Percentiles rank a stretch among this genome's conserved stretches.
Evolutionary conservation across 1,284 basidiomycete species (phyloP).

Genomic region (Microstroma glucosiphilum): DNA sequence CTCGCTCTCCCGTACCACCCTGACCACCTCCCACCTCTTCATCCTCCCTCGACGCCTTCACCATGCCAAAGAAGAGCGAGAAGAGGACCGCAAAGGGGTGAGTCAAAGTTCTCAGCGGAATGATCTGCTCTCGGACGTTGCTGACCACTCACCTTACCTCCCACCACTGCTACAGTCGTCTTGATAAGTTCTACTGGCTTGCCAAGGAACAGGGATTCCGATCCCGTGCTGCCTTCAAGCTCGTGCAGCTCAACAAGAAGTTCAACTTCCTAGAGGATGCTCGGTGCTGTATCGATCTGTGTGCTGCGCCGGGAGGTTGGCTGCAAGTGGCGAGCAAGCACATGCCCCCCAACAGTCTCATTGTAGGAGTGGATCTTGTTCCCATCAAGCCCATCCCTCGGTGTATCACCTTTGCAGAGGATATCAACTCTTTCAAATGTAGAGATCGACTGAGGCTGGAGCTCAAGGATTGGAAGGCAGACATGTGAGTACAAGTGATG

Average conservation of each 20-base stretch:
- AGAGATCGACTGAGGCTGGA: slow-evolving; percentile 78
- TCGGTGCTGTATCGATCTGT: slow-evolving; percentile 93
- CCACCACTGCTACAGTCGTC: slow-evolving; percentile 31
- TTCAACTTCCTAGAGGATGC: slow-evolving; percentile 85
- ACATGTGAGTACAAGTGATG: slow-evolving; percentile 57
- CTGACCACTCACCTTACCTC: not conserved
- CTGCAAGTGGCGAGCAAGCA: slow-evolving; percentile 96
- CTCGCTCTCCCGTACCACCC: no score
- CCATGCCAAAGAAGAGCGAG: slow-evolving; percentile 47
- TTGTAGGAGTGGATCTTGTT: slow-evolving; percentile 89
- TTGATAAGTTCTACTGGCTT: slow-evolving; percentile 53
- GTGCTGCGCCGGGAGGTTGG: slow-evolving; percentile 98
- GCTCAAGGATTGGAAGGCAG: slow-evolving; percentile 99
- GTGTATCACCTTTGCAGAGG: slow-evolving; percentile 83
- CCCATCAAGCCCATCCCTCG: slow-evolving; percentile 93
- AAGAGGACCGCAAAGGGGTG: slow-evolving; percentile 49
- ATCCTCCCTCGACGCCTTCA: not conserved
- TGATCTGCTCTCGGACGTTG: slow-evolving; percentile 1
- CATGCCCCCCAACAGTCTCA: slow-evolving; percentile 91
- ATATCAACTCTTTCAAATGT: slow-evolving; percentile 90
- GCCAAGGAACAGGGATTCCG: slow-evolving; percentile 91
- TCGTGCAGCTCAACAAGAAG: slow-evolving; percentile 98
- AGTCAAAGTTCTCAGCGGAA: not conserved
- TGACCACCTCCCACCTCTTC: not conserved
- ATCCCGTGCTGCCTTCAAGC: slow-evolving; percentile 98